Evolutionary conservation across 1,139 yeast species (phyloP), one percentile per base, ranked within the genome.

Genomic region (Pichia sp.): DNA sequence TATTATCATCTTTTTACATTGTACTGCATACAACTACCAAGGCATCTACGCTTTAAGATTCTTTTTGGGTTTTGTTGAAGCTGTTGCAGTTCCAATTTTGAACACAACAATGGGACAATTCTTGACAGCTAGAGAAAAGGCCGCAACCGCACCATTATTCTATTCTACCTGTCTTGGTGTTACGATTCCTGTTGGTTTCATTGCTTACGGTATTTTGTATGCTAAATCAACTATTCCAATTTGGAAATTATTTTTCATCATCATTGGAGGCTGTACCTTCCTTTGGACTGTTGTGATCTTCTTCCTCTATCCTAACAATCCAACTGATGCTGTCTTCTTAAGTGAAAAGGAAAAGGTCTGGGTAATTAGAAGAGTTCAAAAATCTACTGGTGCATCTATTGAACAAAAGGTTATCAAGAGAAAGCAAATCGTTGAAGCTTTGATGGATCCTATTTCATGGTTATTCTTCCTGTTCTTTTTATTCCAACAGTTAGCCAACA

Each of bases 401-500:
- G 67, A 64, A 47, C 70, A 67, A 48, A 64, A 63, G 27, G 51
- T 52, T 4, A 60, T 68, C 50, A 69, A 68, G 51, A 62, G 51
- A 43, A 46, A 57, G 16, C 74, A 70, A 49, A 55, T 65, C 3
- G 41, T 58, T 26, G 74, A 69, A 53, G 65, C 68, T 3, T 46
- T 69, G 26, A 60, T 52, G 40, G 74, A 69, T 51, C 67, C 68
- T 33, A 61, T 67, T 35, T 62, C 72, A 10, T 69, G 71, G 68
- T 54, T 67, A 27, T 61, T 68, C 49, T 61, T 57, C 33, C 50
- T 61, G 1, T 64, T 63, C 48, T 61, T 61, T 45, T 56, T 68
- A 34, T 55, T 66, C 37, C 66, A 61, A 45, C 68, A 65, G 55
- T 58, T 69, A 52, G 67, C 73, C 10, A 69, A 69, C 48, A 71